A percentile compares a stretch with the other conserved stretches of the same genome.
These are phyloP conservation scores for Melampsora larici-populina DNA, from an alignment of 1,284 basidiomycete species.

Conservation along the genomic window DNA sequence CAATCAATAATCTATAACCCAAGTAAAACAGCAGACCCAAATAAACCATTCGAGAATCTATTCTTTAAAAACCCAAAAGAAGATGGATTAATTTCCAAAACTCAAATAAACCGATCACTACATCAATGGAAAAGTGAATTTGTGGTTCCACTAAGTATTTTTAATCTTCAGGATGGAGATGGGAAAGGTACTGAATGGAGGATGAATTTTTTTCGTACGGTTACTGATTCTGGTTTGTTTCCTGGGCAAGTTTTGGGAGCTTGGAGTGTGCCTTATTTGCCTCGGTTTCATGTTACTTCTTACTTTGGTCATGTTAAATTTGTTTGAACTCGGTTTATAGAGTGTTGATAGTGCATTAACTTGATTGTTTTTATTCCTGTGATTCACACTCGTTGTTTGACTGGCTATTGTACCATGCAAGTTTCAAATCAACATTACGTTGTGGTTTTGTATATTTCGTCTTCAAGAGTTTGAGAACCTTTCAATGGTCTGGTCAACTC, in stretches of 20 bases:
- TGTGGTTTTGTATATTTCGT: too few species aligned
- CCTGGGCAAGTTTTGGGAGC: neutral
- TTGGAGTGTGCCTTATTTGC: neutral
- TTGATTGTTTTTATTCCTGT: too few species aligned
- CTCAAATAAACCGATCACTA: neutral
- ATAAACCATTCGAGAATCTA: neutral
- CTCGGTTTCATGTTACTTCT: neutral
- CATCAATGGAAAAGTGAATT: neutral
- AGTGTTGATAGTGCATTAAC: too few species aligned
- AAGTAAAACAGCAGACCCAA: neutral
- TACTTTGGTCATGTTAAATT: neutral
- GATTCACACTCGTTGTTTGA: too few species aligned
- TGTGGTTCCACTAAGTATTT: neutral
- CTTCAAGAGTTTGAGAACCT: too few species aligned
- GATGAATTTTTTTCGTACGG: neutral
- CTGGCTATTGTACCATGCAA: too few species aligned
- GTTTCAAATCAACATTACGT: too few species aligned
- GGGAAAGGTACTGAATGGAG: neutral
- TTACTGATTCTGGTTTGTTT: neutral
- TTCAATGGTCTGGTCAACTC: too few species aligned
- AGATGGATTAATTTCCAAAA: neutral
- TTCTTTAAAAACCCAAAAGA: neutral
- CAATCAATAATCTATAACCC: neutral
- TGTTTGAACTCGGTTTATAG: too few species aligned
- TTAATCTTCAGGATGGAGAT: neutral